Percentiles rank a stretch among this genome's conserved stretches.
Evolutionary conservation across 768 basidiomycete genomes (phyloP).

Genomic region (Serendipita vermifera): DNA sequence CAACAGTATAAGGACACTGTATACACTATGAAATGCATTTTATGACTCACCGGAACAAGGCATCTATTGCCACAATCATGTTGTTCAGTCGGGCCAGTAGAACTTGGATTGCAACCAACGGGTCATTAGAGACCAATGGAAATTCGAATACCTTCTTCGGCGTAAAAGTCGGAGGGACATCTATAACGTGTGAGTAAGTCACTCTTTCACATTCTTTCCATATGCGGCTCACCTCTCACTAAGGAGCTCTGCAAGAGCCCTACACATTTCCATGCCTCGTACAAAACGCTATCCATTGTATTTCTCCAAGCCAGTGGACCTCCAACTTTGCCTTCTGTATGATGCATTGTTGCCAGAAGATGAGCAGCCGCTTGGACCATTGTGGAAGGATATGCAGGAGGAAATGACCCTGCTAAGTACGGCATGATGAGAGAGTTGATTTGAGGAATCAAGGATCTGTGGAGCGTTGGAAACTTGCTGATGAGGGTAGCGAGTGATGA

Average conservation of each 20-base stretch:
- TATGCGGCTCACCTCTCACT: no score
- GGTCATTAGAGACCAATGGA: slow-evolving; percentile 29
- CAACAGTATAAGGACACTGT: background rate
- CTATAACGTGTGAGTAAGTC: background rate
- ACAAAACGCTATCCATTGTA: slow-evolving; percentile 54
- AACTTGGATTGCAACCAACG: slow-evolving; percentile 38
- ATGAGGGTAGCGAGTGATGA: slow-evolving; percentile 44
- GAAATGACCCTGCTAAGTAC: slow-evolving; percentile 42
- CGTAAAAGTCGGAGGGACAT: slow-evolving; percentile 9
- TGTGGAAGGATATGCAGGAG: slow-evolving; percentile 28
- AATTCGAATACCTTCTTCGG: slow-evolving; percentile 15
- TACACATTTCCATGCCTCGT: slow-evolving; percentile 52
- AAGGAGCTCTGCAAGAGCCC: slow-evolving; percentile 36
- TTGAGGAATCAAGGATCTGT: slow-evolving; percentile 40
- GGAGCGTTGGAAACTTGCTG: slow-evolving; percentile 51
- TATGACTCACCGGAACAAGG: slow-evolving; percentile 39
- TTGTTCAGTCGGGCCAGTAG: slow-evolving; percentile 50
- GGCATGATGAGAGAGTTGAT: slow-evolving; percentile 43
- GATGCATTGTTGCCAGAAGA: slow-evolving; percentile 50
- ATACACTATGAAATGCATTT: background rate
- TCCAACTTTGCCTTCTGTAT: slow-evolving; percentile 69
- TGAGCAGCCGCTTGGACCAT: slow-evolving; percentile 38
- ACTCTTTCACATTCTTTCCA: background rate
- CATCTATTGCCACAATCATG: slow-evolving; percentile 36
- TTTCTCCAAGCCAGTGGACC: slow-evolving; percentile 62